Base-by-base conservation (phyloP, 139 green algal species). In the Tetradesmus lagerheimii region DNA sequence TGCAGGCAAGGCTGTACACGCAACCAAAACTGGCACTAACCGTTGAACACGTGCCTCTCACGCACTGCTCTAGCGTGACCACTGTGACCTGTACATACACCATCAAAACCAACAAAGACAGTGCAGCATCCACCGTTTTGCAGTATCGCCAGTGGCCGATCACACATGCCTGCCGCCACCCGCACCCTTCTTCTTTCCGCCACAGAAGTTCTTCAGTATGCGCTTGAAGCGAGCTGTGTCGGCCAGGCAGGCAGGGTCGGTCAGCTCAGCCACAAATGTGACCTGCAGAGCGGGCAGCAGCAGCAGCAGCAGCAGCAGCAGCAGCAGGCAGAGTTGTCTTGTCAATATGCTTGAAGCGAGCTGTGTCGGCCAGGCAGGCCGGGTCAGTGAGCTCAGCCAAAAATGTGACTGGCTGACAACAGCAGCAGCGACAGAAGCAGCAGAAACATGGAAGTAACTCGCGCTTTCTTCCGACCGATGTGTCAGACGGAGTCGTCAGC, bases 211-310 rank as follows among this genome's bases (percentile, higher is more conserved):
- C 83, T 92, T 95, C 12, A 95, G 38, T 41, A 87, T 76, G 0
- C 89, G 71, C 82, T 95, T 95, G 87, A 95, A 95, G 8, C 88
- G 86, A 27, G 86, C 82, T 4, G 92, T 41, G 66, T 95, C 93
- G 1, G 27, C 31, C 34, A 78, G 76, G 37, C 88, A 91, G 8
- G 87, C 83, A 20, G 89, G 25, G 38, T 84, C 89, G 25, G 91
- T 86, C 80, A 95, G 87, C 38, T 95, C 92, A 0, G 34, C 50
- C n/a, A 95, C 50, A 4, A 88, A 88, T 0, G 74, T 78, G 1
- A 41, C 57, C 57, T 71, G 57, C 57, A 62, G 20, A 62, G 47
- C n/a, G 45, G 45, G 11, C 57, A 71, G 57, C 57, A 71, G 57
- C 57, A 71, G 57, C 57, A 71, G 57, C 57, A 71, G 57, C 57